A percentile compares a stretch with the other conserved stretches of the same genome.
Evolutionary conservation across 2,329 filamentous ascomycete species (phyloP).

Genomic region (Knufia petricola): DNA sequence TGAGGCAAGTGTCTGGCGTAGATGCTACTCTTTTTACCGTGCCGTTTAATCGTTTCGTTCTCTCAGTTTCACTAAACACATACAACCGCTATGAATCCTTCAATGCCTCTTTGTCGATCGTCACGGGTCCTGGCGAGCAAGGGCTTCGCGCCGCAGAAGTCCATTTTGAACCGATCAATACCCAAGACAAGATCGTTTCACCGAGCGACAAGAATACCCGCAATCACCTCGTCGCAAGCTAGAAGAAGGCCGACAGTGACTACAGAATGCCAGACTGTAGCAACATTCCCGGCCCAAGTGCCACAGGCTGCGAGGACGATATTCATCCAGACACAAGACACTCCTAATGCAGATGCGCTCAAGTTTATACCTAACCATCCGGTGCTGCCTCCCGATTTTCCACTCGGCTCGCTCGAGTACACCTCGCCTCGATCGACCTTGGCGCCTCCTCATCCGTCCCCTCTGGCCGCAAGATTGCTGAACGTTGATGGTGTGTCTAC

Average conservation of each 20-base stretch:
- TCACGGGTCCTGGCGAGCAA: neutral
- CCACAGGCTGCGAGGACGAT: slow-evolving; percentile 58
- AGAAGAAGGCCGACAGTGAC: slow-evolving; percentile 38
- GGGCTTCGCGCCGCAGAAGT: neutral
- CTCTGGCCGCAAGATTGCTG: slow-evolving; percentile 79
- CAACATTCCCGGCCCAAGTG: slow-evolving; percentile 30
- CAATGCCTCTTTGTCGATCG: neutral
- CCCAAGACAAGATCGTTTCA: slow-evolving; percentile 26
- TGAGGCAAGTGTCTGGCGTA: too few relatives aligned
- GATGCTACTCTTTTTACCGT: neutral
- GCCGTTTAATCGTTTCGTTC: neutral
- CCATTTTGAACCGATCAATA: neutral
- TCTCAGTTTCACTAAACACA: neutral
- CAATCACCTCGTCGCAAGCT: slow-evolving; percentile 39
- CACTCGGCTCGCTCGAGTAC: slow-evolving; percentile 81
- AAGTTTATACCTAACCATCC: slow-evolving; percentile 92
- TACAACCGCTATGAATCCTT: neutral
- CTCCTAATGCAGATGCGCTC: slow-evolving; percentile 84
- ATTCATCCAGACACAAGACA: slow-evolving; percentile 95
- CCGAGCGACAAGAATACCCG: slow-evolving; percentile 36
- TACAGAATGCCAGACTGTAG: slow-evolving; percentile 31
- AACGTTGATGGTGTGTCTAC: slow-evolving; percentile 90
- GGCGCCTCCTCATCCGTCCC: slow-evolving; percentile 79
- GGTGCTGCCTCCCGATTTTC: slow-evolving; percentile 65
- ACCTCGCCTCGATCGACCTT: slow-evolving; percentile 80